phyloP scores from a whole-genome alignment of 352 stramenopile species.

The Globisporangium spinosum region DNA sequence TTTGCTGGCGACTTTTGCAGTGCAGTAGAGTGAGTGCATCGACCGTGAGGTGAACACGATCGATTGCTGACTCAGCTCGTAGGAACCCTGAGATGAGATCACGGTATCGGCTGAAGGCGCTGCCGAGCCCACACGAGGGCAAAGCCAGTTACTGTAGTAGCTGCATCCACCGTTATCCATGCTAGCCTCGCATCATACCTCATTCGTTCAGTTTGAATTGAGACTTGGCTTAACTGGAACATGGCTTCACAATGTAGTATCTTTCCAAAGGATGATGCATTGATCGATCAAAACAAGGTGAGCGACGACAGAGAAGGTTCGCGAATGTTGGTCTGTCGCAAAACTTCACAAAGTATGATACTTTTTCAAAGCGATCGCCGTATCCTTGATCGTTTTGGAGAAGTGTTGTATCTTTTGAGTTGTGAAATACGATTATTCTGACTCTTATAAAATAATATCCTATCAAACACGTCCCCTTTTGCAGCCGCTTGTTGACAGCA shows the following conservation, averaged over 20 bases:
- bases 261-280: not conserved
- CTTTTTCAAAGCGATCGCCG: not conserved
- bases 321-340: slow-evolving; percentile 1
- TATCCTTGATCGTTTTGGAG: too few relatives aligned
- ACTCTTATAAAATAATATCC: not conserved
- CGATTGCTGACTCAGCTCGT: too few relatives aligned
- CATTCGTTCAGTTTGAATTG: not conserved
- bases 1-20: too few relatives aligned
- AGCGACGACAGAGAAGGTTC: not conserved
- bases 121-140: not conserved
- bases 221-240: not conserved
- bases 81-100: not conserved
- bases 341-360: not conserved
- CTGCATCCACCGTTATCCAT: too few relatives aligned
- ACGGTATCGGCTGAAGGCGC: not conserved
- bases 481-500: too few relatives aligned
- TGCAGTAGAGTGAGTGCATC: not conserved
- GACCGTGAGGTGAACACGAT: not conserved
- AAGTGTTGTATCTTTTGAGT: too few relatives aligned
- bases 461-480: not conserved
- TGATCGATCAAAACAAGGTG: not conserved
- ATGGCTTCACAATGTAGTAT: not conserved
- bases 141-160: not conserved
- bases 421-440: too few relatives aligned
- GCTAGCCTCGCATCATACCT: not conserved